Conservation (phyloP, 306 rosid species). For the Lathyrus sativus region DNA sequence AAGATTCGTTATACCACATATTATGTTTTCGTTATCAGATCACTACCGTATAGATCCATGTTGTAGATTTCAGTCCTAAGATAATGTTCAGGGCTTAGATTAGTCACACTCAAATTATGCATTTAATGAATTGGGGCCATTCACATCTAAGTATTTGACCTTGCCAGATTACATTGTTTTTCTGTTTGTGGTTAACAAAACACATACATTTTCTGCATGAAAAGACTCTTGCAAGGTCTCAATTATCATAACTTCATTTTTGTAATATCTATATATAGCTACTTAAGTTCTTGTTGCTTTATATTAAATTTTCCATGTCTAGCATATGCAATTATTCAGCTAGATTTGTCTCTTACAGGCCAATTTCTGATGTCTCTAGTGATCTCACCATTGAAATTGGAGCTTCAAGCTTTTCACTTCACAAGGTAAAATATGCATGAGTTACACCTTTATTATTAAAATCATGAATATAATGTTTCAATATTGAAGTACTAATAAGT, state of each 20-base stretch:
- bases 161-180: slow-evolving; percentile 44
- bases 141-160: slow-evolving; percentile 37
- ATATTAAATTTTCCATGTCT: slow-evolving; percentile 37
- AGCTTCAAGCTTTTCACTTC: slow-evolving; percentile 85
- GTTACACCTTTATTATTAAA: slow-evolving; percentile 15
- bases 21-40: too few species aligned
- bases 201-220: slow-evolving; percentile 38
- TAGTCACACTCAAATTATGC: slow-evolving; percentile 46
- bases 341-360: slow-evolving; percentile 65
- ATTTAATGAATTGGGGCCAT: slow-evolving; percentile 57
- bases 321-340: slow-evolving; percentile 39
- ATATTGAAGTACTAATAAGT: slow-evolving; percentile 10
- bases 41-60: too few species aligned
- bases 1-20: too few species aligned
- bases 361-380: slow-evolving; percentile 94
- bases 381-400: slow-evolving; percentile 89
- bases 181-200: slow-evolving; percentile 42
- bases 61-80: neutral
- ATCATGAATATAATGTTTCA: slow-evolving; percentile 16
- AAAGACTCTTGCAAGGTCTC: slow-evolving; percentile 41
- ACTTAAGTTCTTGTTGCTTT: slow-evolving; percentile 32
- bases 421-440: slow-evolving; percentile 68
- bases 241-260: slow-evolving; percentile 34
- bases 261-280: slow-evolving; percentile 45
- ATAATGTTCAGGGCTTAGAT: slow-evolving; percentile 14